phyloP scores from a whole-genome alignment of 345 rosid species.

The Psidium friedrichsthalianum region DNA sequence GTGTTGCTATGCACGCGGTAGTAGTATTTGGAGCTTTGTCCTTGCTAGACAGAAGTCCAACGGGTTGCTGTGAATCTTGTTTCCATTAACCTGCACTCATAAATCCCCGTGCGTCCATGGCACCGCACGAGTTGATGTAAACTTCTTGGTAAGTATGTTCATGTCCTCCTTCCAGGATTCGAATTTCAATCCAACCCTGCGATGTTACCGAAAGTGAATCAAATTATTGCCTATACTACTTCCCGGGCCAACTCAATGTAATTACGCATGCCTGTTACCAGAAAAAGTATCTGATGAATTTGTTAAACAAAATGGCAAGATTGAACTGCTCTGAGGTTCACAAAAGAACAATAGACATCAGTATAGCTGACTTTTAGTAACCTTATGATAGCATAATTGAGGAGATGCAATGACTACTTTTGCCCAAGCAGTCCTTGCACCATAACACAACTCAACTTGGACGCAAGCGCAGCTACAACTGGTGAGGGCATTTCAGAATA shows the following conservation, averaged over 20 bases:
- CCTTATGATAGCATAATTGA: neutral
- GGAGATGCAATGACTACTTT: neutral
- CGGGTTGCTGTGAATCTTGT: neutral
- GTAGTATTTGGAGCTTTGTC: neutral
- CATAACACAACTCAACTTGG: neutral
- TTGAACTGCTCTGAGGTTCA: neutral
- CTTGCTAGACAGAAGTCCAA: neutral
- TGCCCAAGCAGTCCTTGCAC: neutral
- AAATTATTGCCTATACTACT: neutral
- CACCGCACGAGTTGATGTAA: neutral
- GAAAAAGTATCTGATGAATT: neutral
- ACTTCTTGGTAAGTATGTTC: neutral
- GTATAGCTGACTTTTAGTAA: neutral
- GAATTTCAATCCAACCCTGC: neutral
- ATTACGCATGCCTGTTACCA: neutral
- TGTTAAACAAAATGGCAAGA: neutral
- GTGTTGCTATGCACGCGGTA: no score
- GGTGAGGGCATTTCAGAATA: neutral
- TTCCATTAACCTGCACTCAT: neutral
- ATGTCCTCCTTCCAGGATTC: neutral
- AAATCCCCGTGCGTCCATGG: neutral
- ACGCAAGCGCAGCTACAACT: neutral
- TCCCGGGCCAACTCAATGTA: neutral
- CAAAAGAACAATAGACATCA: neutral
- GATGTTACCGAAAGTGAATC: neutral